phyloP scores from a whole-genome alignment of 2,329 filamentous ascomycete species.

The Xylariaceae sp. region DNA sequence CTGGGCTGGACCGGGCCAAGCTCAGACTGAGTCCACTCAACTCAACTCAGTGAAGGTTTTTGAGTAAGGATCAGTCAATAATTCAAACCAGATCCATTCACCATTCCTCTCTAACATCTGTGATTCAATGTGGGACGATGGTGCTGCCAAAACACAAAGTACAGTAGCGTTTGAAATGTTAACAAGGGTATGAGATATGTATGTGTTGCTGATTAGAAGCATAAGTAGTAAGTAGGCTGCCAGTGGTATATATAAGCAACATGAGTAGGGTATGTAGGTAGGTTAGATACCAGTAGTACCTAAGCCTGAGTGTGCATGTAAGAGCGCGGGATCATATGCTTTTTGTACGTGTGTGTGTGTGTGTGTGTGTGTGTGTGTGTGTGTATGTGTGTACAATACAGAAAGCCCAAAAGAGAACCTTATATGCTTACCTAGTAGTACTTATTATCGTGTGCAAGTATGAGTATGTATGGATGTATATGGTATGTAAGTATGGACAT shows the following conservation, averaged over 20 bases:
- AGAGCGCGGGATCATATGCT: slow-evolving; percentile 1
- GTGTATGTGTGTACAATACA: slow-evolving; percentile 1
- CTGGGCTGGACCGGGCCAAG: neutral
- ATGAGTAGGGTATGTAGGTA: too few species aligned
- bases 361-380: slow-evolving; percentile 1
- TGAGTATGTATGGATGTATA: too few species aligned
- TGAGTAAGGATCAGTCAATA: neutral
- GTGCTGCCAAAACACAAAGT: neutral
- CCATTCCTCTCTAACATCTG: neutral
- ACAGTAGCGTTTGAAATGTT: neutral
- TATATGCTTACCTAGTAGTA: neutral
- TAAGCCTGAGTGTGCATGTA: neutral
- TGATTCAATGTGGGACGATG: neutral
- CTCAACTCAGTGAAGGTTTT: neutral
- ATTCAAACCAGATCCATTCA: neutral
- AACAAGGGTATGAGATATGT: neutral
- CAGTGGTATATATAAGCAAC: too few species aligned
- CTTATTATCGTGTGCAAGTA: too few species aligned
- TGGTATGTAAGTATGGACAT: too few species aligned
- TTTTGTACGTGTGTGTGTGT: too few species aligned
- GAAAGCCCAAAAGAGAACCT: neutral
- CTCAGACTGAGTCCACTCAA: neutral
- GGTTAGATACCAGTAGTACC: neutral
- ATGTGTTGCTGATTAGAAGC: too few species aligned
- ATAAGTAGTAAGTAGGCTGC: too few species aligned